These are phyloP conservation scores for Acorus gramineus DNA, from an alignment of 106 monocot species.

Conservation along the genomic window DNA sequence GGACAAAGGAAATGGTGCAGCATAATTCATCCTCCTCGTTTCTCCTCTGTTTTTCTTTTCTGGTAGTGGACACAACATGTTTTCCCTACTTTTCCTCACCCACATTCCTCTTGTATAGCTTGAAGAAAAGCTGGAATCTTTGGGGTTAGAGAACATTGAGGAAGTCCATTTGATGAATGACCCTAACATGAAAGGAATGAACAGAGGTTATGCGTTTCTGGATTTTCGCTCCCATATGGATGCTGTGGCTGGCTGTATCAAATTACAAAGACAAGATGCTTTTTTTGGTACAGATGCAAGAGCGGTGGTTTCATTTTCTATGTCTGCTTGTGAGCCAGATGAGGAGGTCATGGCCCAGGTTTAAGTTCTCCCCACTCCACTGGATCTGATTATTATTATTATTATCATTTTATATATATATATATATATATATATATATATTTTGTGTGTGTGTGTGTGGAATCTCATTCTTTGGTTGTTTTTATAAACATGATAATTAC, in stretches of 20 bases:
- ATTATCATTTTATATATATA: no score
- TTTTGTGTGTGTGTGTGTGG: neutral
- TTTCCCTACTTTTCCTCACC: neutral
- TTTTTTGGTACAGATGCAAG: slow-evolving; percentile 21
- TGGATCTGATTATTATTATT: no score
- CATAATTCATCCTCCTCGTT: no score
- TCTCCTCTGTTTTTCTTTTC: no score
- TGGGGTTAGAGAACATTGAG: slow-evolving; percentile 26
- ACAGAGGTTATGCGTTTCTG: slow-evolving; percentile 33
- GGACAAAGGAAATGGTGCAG: slow-evolving; percentile 26
- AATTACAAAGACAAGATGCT: slow-evolving; percentile 12
- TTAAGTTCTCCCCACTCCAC: neutral
- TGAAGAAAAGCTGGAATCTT: slow-evolving; percentile 13
- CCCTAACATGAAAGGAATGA: slow-evolving; percentile 15
- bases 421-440: no score
- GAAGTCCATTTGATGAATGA: slow-evolving; percentile 16
- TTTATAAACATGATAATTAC: neutral
- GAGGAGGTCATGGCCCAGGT: slow-evolving; percentile 24
- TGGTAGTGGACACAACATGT: neutral
- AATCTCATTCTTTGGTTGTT: neutral
- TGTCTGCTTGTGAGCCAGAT: slow-evolving; percentile 3
- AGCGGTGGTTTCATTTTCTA: slow-evolving; percentile 18
- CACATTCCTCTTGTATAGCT: slow-evolving; percentile 6
- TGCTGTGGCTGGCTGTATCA: slow-evolving; percentile 19
- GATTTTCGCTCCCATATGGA: slow-evolving; percentile 24